phyloP scores from a whole-genome alignment of 306 rosid genomes.

The Ochetophila trinervis region DNA sequence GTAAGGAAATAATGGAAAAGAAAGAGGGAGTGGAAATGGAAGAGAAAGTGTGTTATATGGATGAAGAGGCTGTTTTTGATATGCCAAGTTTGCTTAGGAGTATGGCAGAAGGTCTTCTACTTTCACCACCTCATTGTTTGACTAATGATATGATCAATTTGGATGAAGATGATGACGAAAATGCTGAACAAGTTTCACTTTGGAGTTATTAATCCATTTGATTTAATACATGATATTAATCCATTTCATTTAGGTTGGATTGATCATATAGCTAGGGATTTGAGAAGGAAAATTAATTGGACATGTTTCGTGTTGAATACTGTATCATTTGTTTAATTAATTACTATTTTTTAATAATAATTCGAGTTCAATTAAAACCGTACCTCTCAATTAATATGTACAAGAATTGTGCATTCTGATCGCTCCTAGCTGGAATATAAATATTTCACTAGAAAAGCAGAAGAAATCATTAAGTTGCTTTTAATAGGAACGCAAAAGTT shows the following conservation, averaged over 20 bases:
- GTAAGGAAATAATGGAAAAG: background rate
- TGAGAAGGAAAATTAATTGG: too few species aligned
- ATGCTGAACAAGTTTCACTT: conserved; percentile 32
- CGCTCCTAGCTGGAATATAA: too few species aligned
- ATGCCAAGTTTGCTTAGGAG: conserved; percentile 37
- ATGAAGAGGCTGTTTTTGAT: conserved; percentile 31
- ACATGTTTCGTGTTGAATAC: too few species aligned
- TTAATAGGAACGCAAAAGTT: too few species aligned
- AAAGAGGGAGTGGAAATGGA: background rate
- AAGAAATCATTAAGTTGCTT: too few species aligned
- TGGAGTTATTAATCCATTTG: conserved; percentile 41
- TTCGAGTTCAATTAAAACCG: too few species aligned
- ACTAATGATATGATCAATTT: background rate
- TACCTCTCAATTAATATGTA: too few species aligned
- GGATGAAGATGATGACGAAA: conserved; percentile 31
- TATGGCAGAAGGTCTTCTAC: conserved; percentile 55
- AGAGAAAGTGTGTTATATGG: conserved; percentile 5
- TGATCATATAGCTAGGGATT: too few species aligned
- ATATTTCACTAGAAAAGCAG: too few species aligned
- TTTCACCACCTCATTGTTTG: conserved; percentile 34
- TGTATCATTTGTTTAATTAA: too few species aligned
- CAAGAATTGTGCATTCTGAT: too few species aligned
- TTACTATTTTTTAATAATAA: too few species aligned
- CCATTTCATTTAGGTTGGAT: background rate
- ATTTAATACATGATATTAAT: background rate